Evolutionary conservation across 179 eudicot species (phyloP).

Genomic region (Beta lomatogona): DNA sequence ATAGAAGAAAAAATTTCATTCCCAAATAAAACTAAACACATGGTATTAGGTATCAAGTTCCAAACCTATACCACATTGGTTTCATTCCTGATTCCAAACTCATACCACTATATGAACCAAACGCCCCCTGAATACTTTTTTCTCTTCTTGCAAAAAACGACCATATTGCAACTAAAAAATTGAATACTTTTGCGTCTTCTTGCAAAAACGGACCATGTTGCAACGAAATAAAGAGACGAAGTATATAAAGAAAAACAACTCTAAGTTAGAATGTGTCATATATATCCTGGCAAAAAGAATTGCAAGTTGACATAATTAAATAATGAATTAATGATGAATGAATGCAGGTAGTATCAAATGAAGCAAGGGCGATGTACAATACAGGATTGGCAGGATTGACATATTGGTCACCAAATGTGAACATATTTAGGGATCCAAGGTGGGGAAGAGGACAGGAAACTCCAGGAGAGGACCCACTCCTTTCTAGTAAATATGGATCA

Average conservation of each 20-base stretch:
- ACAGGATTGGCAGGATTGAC: conserved; percentile 71
- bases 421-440: conserved; percentile 77
- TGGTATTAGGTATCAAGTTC: no score
- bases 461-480: conserved; percentile 83
- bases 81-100: no score
- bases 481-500: conserved; percentile 50
- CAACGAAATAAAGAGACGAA: neutral
- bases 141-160: no score
- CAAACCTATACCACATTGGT: no score
- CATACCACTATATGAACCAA: no score
- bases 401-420: conserved; percentile 76
- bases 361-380: conserved; percentile 90
- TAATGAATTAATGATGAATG: conserved; percentile 2
- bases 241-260: neutral
- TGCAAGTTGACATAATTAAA: neutral
- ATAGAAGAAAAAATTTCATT: no score
- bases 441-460: conserved; percentile 94
- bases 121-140: no score
- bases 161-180: no score
- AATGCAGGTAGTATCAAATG: conserved; percentile 69
- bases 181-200: no score
- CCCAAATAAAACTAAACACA: no score
- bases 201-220: no score
- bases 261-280: no score
- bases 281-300: neutral